phyloP scores from a whole-genome alignment of 495 filamentous ascomycete species.

The Penicillium silybi region DNA sequence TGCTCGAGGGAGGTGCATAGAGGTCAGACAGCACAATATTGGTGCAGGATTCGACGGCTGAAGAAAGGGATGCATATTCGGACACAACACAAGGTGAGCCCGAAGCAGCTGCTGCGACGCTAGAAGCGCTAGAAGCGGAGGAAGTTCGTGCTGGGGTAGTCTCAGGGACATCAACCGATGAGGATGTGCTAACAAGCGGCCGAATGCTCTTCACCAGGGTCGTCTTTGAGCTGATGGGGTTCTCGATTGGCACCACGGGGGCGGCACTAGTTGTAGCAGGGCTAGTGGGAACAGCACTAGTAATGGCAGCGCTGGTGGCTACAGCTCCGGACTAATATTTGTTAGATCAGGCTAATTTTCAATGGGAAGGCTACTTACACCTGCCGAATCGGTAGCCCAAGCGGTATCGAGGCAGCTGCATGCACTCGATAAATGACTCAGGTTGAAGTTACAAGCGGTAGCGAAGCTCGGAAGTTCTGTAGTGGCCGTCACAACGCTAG shows the following conservation, averaged over 20 bases:
- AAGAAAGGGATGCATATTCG: slow-evolving; percentile 39
- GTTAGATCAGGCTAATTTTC: neutral
- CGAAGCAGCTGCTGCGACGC: slow-evolving; percentile 3
- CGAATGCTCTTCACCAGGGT: slow-evolving; percentile 12
- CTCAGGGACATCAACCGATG: neutral
- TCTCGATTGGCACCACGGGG: slow-evolving; percentile 2
- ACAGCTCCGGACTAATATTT: neutral
- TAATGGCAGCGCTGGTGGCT: neutral
- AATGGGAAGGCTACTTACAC: neutral
- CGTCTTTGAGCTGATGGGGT: slow-evolving; percentile 8
- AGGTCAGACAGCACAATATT: slow-evolving; percentile 36
- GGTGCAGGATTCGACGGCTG: slow-evolving; percentile 40
- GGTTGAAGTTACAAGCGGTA: slow-evolving; percentile 21
- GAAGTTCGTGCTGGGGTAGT: slow-evolving; percentile 9
- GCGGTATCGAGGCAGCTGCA: slow-evolving; percentile 29
- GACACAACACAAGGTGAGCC: slow-evolving; percentile 39
- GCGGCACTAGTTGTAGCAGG: slow-evolving; percentile 3
- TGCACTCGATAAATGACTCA: slow-evolving; percentile 27
- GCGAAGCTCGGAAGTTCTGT: slow-evolving; percentile 24
- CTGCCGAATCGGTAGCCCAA: slow-evolving; percentile 10
- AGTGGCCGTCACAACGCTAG: slow-evolving; percentile 22
- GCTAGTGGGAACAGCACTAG: slow-evolving; percentile 1
- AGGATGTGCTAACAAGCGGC: neutral
- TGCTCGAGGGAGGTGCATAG: slow-evolving; percentile 30
- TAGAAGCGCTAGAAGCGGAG: slow-evolving; percentile 9